Conservation (phyloP, 139 green algal genomes). For the Chlamydomonas asymmetrica region DNA sequence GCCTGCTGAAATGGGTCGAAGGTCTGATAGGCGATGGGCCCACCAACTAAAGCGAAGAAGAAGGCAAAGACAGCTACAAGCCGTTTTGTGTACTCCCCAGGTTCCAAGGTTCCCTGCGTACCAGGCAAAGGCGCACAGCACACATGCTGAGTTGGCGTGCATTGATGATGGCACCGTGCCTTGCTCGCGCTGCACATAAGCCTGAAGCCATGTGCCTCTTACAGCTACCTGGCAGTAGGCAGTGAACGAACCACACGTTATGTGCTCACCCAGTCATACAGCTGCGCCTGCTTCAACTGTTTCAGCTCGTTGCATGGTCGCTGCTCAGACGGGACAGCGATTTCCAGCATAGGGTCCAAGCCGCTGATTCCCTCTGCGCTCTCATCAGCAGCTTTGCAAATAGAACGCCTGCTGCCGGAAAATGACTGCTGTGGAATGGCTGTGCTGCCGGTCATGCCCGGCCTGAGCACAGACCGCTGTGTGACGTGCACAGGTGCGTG, state of each 20-base stretch:
- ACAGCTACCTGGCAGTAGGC: background rate
- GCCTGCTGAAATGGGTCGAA: slow-evolving; percentile 72
- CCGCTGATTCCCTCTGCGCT: slow-evolving; percentile 18
- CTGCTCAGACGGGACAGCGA: slow-evolving; percentile 77
- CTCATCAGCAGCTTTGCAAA: too few relatives aligned
- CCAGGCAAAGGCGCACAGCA: background rate
- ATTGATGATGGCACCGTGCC: background rate
- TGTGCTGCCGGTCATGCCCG: too few relatives aligned
- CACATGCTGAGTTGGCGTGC: background rate
- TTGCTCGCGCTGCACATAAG: background rate
- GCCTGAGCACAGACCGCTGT: too few relatives aligned
- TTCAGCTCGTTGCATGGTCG: slow-evolving; percentile 82
- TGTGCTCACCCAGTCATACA: slow-evolving; percentile 76
- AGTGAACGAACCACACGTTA: background rate
- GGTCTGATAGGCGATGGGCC: slow-evolving; percentile 80
- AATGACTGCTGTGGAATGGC: too few relatives aligned
- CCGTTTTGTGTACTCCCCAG: slow-evolving; percentile 55
- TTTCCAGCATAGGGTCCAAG: slow-evolving; percentile 57
- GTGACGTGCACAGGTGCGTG: too few relatives aligned
- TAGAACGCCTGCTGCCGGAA: too few relatives aligned
- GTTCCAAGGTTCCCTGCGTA: slow-evolving; percentile 36
- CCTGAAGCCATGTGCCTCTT: background rate
- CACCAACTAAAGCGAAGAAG: slow-evolving; percentile 67
- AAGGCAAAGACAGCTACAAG: slow-evolving; percentile 62
- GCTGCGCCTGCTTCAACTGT: slow-evolving; percentile 62